These are phyloP conservation scores for Sporothrix humicola DNA, from an alignment of 2,329 filamentous ascomycete species.

Conservation along the genomic window DNA sequence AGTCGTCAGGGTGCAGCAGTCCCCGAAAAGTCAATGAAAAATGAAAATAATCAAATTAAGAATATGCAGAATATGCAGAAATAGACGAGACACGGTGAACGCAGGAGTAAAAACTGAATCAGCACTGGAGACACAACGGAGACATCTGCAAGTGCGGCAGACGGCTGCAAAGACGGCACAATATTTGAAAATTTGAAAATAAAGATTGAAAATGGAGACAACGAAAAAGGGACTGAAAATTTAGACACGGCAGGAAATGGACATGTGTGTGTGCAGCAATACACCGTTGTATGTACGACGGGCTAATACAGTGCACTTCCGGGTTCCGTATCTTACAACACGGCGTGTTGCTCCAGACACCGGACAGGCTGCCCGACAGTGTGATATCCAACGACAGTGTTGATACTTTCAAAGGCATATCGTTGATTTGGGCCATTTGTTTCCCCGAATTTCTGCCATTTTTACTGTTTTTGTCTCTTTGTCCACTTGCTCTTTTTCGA, in stretches of 20 bases:
- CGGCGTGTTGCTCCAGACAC: slow-evolving; percentile 1
- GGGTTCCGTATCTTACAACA: not conserved
- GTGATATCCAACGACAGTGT: not conserved
- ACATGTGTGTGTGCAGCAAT: slow-evolving; percentile 10
- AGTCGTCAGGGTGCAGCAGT: not conserved
- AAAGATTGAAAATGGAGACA: not conserved
- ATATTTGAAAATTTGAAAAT: not conserved
- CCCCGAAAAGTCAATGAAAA: not conserved
- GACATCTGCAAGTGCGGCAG: slow-evolving; percentile 21
- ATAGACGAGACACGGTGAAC: not conserved
- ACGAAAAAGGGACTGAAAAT: not conserved
- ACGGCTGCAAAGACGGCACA: slow-evolving; percentile 24
- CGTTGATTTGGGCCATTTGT: no score
- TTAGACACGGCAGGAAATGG: slow-evolving; percentile 20
- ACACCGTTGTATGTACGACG: not conserved
- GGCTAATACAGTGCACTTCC: not conserved
- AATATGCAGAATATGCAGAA: not conserved
- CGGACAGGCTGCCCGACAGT: not conserved
- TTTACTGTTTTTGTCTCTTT: not conserved
- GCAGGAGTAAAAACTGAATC: slow-evolving; percentile 9
- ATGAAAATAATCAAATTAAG: not conserved
- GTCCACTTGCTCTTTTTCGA: slow-evolving; percentile 6
- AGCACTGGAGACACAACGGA: not conserved
- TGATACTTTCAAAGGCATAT: not conserved
- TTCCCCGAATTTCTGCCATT: not conserved